phyloP scores from a whole-genome alignment of 371 early-diverging fungal species.

The Homolaphlyctis polyrhiza region DNA sequence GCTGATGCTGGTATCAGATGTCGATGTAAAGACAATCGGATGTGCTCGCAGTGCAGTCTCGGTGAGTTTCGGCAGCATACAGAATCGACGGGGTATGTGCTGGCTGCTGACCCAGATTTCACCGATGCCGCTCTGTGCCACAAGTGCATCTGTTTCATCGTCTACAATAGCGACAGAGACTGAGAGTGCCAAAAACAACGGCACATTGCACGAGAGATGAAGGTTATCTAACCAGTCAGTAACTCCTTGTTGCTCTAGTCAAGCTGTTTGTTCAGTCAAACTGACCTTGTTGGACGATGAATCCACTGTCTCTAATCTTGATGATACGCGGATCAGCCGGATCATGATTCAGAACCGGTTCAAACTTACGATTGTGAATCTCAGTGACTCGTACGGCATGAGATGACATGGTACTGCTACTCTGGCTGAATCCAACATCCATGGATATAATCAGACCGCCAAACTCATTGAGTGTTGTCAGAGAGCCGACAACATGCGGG shows the following conservation, averaged over 20 bases:
- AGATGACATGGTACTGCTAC: neutral
- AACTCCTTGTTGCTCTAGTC: no score
- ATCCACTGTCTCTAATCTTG: neutral
- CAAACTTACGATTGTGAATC: neutral
- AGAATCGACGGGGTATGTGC: constrained; percentile 68
- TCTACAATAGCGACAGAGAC: constrained; percentile 75
- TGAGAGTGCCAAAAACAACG: no score
- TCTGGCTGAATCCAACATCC: neutral
- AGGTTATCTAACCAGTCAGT: no score
- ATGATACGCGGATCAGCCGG: neutral
- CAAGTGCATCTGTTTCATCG: constrained; percentile 69
- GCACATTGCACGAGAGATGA: no score
- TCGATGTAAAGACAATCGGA: constrained; percentile 23
- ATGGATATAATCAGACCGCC: constrained; percentile 15
- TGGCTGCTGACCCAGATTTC: constrained; percentile 82
- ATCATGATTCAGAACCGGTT: neutral
- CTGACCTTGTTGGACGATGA: neutral
- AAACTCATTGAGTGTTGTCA: constrained; percentile 16
- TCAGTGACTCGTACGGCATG: neutral
- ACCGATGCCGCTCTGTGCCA: constrained; percentile 70
- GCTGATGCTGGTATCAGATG: no score
- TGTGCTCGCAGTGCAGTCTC: constrained; percentile 68
- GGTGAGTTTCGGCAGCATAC: constrained; percentile 69
- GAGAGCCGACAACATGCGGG: neutral
- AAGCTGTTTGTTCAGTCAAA: no score